Percentiles rank a stretch among this genome's conserved stretches.
Evolutionary conservation across 345 rosid genomes (phyloP).

Genomic region (Durio zibethinus): DNA sequence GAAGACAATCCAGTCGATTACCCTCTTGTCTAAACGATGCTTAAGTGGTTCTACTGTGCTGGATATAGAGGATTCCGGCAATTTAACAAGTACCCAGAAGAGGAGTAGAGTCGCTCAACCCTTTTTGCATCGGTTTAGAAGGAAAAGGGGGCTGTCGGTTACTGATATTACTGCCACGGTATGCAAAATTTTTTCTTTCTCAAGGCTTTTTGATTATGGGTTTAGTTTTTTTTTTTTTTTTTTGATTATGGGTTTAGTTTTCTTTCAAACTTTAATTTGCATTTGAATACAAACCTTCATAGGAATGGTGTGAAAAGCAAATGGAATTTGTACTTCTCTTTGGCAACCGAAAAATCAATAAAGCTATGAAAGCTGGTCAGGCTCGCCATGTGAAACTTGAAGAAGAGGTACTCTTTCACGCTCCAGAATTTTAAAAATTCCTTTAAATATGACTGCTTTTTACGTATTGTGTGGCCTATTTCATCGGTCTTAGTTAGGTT

Average conservation of each 20-base stretch:
- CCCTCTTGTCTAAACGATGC: conserved; percentile 40
- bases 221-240: conserved; percentile 12
- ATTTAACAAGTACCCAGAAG: conserved; percentile 23
- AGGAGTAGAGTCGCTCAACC: conserved; percentile 30
- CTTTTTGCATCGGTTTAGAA: conserved; percentile 46
- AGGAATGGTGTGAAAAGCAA: conserved; percentile 96
- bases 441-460: not conserved
- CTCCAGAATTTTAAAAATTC: not conserved
- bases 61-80: conserved; percentile 61
- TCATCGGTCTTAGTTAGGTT: not conserved
- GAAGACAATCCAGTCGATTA: conserved; percentile 37
- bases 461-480: not conserved
- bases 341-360: conserved; percentile 37
- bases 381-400: conserved; percentile 75
- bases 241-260: conserved; percentile 3
- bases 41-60: conserved; percentile 22
- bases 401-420: conserved; percentile 48
- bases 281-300: not conserved
- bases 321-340: conserved; percentile 54
- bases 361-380: conserved; percentile 70
- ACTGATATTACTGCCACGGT: conserved; percentile 71
- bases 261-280: conserved; percentile 8
- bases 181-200: conserved; percentile 4
- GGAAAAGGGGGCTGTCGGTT: conserved; percentile 52
- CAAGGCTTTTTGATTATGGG: not conserved